Percentiles rank a stretch among this genome's conserved stretches.
phyloP scores from a whole-genome alignment of 805 yeast genomes.

The Barnettozyma siamensis region DNA sequence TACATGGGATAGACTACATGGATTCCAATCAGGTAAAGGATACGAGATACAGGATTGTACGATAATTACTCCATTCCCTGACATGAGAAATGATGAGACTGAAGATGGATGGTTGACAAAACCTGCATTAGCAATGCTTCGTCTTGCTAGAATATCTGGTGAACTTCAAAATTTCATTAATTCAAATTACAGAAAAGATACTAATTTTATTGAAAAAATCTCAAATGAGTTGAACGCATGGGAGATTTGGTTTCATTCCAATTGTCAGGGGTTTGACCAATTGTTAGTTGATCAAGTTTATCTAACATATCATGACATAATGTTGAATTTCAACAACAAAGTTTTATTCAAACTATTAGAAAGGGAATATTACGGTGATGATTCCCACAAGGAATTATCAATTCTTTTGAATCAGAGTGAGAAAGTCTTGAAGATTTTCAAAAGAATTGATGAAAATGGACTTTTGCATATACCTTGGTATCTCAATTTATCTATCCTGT shows the following conservation, averaged over 20 bases:
- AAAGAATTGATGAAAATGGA: constrained; percentile 27
- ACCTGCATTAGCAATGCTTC: constrained; percentile 41
- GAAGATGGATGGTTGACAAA: constrained; percentile 41
- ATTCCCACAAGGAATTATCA: constrained; percentile 16
- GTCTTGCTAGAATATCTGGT: constrained; percentile 36
- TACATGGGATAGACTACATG: constrained; percentile 47
- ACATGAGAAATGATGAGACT: constrained; percentile 11
- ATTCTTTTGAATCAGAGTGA: constrained; percentile 28
- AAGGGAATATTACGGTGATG: constrained; percentile 15
- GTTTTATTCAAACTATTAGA: constrained; percentile 15
- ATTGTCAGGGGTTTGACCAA: constrained; percentile 15
- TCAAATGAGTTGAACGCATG: constrained; percentile 16
- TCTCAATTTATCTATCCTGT: constrained; percentile 37
- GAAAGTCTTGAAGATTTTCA: constrained; percentile 28
- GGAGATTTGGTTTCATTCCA: constrained; percentile 15
- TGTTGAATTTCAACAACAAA: constrained; percentile 15
- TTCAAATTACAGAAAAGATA: constrained; percentile 10
- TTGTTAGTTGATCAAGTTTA: constrained; percentile 16
- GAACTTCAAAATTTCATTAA: constrained; percentile 27
- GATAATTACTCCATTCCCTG: constrained; percentile 29
- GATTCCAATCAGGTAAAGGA: constrained; percentile 46
- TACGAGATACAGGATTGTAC: constrained; percentile 33
- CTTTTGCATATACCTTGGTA: constrained; percentile 46
- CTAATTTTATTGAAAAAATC: constrained; percentile 17
- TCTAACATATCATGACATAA: constrained; percentile 19